Evolutionary conservation across 169 alveolate species (phyloP).

Genomic region (Besnoitia besnoiti): DNA sequence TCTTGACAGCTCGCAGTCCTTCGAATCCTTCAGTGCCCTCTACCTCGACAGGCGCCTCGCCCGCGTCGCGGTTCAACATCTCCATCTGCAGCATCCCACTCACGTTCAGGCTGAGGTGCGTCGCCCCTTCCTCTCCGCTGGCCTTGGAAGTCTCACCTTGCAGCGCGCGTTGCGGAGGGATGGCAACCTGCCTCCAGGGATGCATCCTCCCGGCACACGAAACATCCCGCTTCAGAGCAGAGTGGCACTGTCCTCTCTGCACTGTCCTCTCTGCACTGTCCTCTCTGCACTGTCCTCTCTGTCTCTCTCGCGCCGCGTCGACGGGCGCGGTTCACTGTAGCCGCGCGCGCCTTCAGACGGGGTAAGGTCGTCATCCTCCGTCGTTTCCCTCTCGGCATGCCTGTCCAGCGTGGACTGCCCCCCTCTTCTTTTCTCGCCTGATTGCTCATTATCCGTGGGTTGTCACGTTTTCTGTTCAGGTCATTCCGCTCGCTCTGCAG

Average conservation of each 20-base stretch:
- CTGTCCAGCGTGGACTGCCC: no score
- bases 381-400: no score
- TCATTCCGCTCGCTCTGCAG: slow-evolving; percentile 68
- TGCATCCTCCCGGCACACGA: no score
- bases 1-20: slow-evolving; percentile 51
- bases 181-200: neutral
- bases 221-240: neutral
- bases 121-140: neutral
- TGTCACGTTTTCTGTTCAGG: slow-evolving; percentile 49
- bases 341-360: no score
- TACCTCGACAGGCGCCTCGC: slow-evolving; percentile 68
- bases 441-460: no score
- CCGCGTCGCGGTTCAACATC: slow-evolving; percentile 23
- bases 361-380: no score
- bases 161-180: neutral
- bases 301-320: no score
- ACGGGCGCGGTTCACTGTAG: no score
- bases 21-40: slow-evolving; percentile 50
- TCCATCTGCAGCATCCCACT: slow-evolving; percentile 65
- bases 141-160: neutral
- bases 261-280: neutral
- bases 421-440: no score
- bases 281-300: neutral
- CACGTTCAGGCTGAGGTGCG: slow-evolving; percentile 65
- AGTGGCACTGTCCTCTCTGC: neutral